Evolutionary conservation across 176 grass and related monocot species (phyloP).

Genomic region (Oropetium thomaeum): DNA sequence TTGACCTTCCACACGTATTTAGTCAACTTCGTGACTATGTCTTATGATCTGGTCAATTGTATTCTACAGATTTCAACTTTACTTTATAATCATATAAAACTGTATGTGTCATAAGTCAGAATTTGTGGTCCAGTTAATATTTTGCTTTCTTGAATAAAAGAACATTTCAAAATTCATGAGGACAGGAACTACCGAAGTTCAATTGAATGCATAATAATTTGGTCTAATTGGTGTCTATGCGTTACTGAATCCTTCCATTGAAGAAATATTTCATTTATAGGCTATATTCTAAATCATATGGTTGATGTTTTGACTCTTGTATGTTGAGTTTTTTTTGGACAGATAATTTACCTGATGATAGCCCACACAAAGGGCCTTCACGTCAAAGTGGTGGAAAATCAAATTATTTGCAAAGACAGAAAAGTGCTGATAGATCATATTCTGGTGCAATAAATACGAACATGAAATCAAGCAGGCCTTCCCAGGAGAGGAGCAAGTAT

Average conservation of each 20-base stretch:
- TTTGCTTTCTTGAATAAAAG: not conserved
- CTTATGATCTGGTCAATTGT: not conserved
- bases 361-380: conserved; percentile 19
- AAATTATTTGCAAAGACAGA: conserved; percentile 18
- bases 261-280: not conserved
- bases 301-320: not conserved
- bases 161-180: not conserved
- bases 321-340: conserved; percentile 2
- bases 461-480: conserved; percentile 4
- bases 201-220: not conserved
- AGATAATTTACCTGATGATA: conserved; percentile 52
- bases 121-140: not conserved
- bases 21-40: not conserved
- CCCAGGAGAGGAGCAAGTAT: not conserved
- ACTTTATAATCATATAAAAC: not conserved
- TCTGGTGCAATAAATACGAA: conserved; percentile 9
- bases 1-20: not conserved
- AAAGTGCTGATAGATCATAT: conserved; percentile 20
- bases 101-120: not conserved
- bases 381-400: conserved; percentile 19
- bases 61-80: not conserved
- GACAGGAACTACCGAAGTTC: not conserved
- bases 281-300: not conserved
- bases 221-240: not conserved
- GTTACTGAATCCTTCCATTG: not conserved